phyloP scores from a whole-genome alignment of 2,329 filamentous ascomycete species.

The Balansia obtecta region DNA sequence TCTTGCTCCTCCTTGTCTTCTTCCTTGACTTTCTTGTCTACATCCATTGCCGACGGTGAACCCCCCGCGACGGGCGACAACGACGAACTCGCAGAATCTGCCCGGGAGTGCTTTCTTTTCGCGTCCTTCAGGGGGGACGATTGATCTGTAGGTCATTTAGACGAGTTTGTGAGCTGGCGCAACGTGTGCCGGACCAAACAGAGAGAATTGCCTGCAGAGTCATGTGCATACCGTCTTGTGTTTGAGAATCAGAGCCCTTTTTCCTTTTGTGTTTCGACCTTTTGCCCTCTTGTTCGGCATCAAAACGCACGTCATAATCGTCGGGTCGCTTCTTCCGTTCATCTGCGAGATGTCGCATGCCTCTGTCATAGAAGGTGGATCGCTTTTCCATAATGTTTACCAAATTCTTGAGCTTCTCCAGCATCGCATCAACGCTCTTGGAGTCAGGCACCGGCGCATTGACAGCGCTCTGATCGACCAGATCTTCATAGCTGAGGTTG shows the following conservation, averaged over 20 bases:
- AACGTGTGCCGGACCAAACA: not conserved
- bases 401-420: slow-evolving; percentile 50
- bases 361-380: slow-evolving; percentile 55
- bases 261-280: slow-evolving; percentile 66
- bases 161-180: not conserved
- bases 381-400: slow-evolving; percentile 55
- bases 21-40: slow-evolving; percentile 39
- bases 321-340: slow-evolving; percentile 51
- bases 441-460: slow-evolving; percentile 49
- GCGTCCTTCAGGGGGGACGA: slow-evolving; percentile 41
- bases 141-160: slow-evolving; percentile 26
- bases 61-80: slow-evolving; percentile 41
- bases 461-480: slow-evolving; percentile 50
- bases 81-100: slow-evolving; percentile 46
- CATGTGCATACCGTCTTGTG: slow-evolving; percentile 11
- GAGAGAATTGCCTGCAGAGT: not conserved
- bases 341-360: slow-evolving; percentile 57
- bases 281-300: slow-evolving; percentile 38
- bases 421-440: slow-evolving; percentile 50
- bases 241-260: slow-evolving; percentile 52
- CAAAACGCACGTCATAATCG: slow-evolving; percentile 35
- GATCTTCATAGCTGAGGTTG: slow-evolving; percentile 49
- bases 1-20: slow-evolving; percentile 23
- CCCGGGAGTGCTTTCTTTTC: slow-evolving; percentile 40
- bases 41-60: slow-evolving; percentile 44